Base-by-base conservation (phyloP, 495 filamentous ascomycete species). In the Penicillium flavigenum region DNA sequence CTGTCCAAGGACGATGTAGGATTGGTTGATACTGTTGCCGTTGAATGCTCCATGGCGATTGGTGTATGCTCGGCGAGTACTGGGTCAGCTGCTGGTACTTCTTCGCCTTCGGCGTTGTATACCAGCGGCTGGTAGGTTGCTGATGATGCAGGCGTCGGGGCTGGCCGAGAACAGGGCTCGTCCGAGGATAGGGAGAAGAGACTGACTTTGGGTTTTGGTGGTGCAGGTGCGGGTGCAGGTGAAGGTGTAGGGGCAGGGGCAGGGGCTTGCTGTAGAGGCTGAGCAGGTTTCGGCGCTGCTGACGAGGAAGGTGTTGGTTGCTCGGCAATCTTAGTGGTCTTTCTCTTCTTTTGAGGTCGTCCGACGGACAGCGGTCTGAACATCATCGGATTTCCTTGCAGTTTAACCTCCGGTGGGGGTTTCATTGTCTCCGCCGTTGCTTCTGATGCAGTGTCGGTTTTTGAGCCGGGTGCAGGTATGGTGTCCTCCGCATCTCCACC, bases 321-420 rank as follows among this genome's bases (percentile, higher is more conserved):
- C 6, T 61, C n/a, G 26, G 58, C 52, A 16, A 47, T 17, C 53
- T 57, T 61, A 29, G 58, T 53, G 29, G 55, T 64, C 65, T 80
- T 85, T 73, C 89, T 90, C 76, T 89, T 90, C 56, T 77, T 72
- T n/a, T 79, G 78, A 46, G 86, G 88, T 42, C 88, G 76, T 19
- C 82, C 81, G 9, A 96, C 90, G 3, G 91, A 95, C 24, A 96
- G 70, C 2, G 92, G 92, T 67, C 87, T 90, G 72, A 97, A 96
- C 83, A 91, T 91, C 64, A 89, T 83, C 20, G 89, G 80, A 59
- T 90, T 92, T 6, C 88, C 89, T 38, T 86, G 82, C 16, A 88
- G 61, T 65, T 90, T 87, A 12, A 88, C 79, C 47, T 88, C 83
- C 20, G 77, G 76, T 7, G 74, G 78, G 12, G 62, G 54, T 1